Base-by-base conservation (phyloP, 768 basidiomycete species). In the Leccinum imitatum region DNA sequence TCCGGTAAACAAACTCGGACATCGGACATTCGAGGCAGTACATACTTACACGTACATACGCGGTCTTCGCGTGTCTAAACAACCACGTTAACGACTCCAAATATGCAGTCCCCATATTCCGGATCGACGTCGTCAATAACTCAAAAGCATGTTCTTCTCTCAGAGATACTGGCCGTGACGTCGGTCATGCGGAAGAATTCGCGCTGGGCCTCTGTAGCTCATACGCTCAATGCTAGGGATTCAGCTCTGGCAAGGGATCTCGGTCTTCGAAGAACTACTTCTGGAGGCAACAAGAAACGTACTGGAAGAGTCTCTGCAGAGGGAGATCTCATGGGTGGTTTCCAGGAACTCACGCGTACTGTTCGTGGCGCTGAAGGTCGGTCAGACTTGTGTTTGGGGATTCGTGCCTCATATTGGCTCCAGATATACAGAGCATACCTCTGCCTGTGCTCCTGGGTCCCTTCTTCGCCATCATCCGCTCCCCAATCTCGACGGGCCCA, bases 151-250 rank as follows among this genome's bases (percentile, higher is more conserved):
- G 83, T 97, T 47, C 74, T 98, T 35, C 85, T 91, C 62, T 89
- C 94, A 47, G 95, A 98, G 79, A 90, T 98, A 61, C 82, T 95
- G 54, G 81, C 91, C 17, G 92, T 98, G 65, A 97, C 94, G 37
- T 90, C 92, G 2, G 83, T 86, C 19, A 98, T 99, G 95, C 91
- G 96, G 73, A 93, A 95, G 79, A 98, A 98, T 77, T 94, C 95
- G 50, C 86, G 97, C 48, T 98, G 96, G 96, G 90, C 95, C 17
- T 86, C 90, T 13, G 83, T 84, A 50, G 83, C 82, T 27, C 84
- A 86, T 67, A 83, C 83, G 25, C 79, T 85, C 67, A 80, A 81
- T 47, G 76, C 83, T 53, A 80, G 84, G 63, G 89, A 89, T 68
- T 83, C 87, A 19, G 82, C 85, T 2, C 76, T 93, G 44, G 89